Evolutionary conservation across 768 basidiomycete genomes (phyloP), one percentile per base, ranked within the genome.

Genomic region (Favolaschia claudopus): DNA sequence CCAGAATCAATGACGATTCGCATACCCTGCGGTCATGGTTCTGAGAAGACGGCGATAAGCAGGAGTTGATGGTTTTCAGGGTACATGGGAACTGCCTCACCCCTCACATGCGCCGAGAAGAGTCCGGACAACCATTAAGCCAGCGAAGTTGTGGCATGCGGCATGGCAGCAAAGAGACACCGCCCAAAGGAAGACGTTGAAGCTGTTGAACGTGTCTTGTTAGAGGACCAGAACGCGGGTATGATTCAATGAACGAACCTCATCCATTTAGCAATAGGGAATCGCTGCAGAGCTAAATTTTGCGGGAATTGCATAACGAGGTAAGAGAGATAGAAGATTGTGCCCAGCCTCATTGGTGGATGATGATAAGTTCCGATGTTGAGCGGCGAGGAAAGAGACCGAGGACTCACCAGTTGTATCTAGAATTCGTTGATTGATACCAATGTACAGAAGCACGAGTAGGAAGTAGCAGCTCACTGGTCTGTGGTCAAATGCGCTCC

Each of bases 191-290:
- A 90, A 87, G 52, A 92, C 89, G 70, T 92, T 92, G 67, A 89
- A 69, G 67, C 89, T 91, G 36, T 12, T 43, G 1, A 32, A 13
- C 4, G 31, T 10, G 6, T 17, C 40, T 7, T 13, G 24, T 14
- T 9, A 14, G 19, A 29, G n/a, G n/a, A n/a, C n/a, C n/a, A n/a
- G n/a, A n/a, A n/a, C 15, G 46, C 38, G 28, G 19, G 32, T 14
- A 24, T 22, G 31, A 10, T 31, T 3, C 29, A 13, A 19, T 2
- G 17, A 33, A 32, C 76, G 28, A 56, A 83, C 89, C 89, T 91
- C 84, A 92, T 91, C 90, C 90, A 92, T 76, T 91, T 92, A 28
- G 85, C 90, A 29, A 92, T 86, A 7, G 89, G 89, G 49, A 90
- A 83, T 40, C 80, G 82, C 65, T 92, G 90, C 25, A 92, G 77